phyloP scores from a whole-genome alignment of 2,329 filamentous ascomycete species.

The Aspergillus clavatus region DNA sequence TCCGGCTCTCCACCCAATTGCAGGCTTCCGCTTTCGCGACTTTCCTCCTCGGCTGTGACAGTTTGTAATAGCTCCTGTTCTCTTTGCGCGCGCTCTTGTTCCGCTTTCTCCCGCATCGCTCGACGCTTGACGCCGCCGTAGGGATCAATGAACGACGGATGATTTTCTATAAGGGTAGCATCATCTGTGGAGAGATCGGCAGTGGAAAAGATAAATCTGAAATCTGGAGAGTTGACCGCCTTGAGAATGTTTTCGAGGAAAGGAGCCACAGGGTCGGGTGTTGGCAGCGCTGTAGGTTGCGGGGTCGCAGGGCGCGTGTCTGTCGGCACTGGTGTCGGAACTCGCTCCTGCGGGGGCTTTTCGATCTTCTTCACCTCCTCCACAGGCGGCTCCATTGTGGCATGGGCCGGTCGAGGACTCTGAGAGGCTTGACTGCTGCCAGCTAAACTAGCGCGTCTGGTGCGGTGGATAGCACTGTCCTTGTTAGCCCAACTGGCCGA shows the following conservation, averaged over 20 bases:
- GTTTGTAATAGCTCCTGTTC: conserved; percentile 53
- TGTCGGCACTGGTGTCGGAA: conserved; percentile 22
- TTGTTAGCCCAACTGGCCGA: conserved; percentile 87
- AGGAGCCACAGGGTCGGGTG: conserved; percentile 23
- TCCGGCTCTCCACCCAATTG: conserved; percentile 92
- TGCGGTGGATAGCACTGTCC: conserved; percentile 60
- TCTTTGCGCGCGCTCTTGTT: conserved; percentile 54
- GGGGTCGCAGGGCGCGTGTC: conserved; percentile 17
- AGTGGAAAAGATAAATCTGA: conserved; percentile 52
- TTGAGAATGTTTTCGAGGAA: conserved; percentile 42
- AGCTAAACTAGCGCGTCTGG: conserved; percentile 66
- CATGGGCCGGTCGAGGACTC: conserved; percentile 63
- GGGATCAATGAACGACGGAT: conserved; percentile 76
- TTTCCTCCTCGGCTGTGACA: conserved; percentile 60
- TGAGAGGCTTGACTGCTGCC: conserved; percentile 76
- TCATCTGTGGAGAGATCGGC: conserved; percentile 45
- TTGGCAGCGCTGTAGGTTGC: conserved; percentile 15
- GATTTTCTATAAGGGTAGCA: conserved; percentile 50
- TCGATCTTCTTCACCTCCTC: conserved; percentile 35
- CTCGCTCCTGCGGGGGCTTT: conserved; percentile 28
- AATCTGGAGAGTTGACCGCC: conserved; percentile 46
- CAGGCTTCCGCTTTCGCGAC: conserved; percentile 76
- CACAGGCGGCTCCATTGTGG: conserved; percentile 36
- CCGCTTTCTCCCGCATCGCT: conserved; percentile 65
- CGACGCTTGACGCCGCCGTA: conserved; percentile 77